Evolutionary conservation across 345 rosid species (phyloP), one percentile per base, ranked within the genome.

Genomic region (Punica granatum): DNA sequence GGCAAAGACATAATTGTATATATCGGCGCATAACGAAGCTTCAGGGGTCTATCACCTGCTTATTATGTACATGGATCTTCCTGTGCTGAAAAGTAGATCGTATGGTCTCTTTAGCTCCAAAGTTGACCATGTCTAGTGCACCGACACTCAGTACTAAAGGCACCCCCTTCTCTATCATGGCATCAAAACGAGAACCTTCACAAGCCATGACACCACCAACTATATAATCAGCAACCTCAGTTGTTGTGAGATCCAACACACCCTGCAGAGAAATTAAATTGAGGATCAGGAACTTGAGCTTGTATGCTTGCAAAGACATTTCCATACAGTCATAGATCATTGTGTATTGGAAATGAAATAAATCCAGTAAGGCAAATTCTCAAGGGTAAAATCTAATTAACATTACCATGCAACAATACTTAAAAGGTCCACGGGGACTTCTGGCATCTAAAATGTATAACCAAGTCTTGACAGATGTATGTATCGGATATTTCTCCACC

Each of bases 191-290:
- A 60, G 90, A 88, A 75, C 83, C 78, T 76, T 93, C 85, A 74
- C 98, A 89, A 65, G 98, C 92, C 96, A 90, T 90, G 72, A 86
- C 90, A 60, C 98, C 98, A 72, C 97, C 97, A 61, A 88, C 96
- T 3, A 90, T 59, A 76, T 87, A 79, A 82, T 90, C 98, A 54
- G 98, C 98, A 71, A 93, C 96, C 80, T 93, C 97, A 21, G 97
- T 93, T 4, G 97, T 90, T 42, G 97, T 93, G 65, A 90, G 71
- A 71, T 93, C 97, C 77, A 90, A 75, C 25, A 92, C 93, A 60
- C 96, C 97, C 97, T 90, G 74, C 42, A 34, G 16, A 4, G 34
- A 63, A 46, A 71, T 21, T 23, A 73, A 32, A 59, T 46, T 26
- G 25, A 68, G 54, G 18, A 67, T 56, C 19, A 67, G 63, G 49